A percentile compares a stretch with the other conserved stretches of the same genome.
These are phyloP conservation scores for Colletotrichum graminicola DNA, from an alignment of 2,329 filamentous ascomycete species.

Conservation along the genomic window DNA sequence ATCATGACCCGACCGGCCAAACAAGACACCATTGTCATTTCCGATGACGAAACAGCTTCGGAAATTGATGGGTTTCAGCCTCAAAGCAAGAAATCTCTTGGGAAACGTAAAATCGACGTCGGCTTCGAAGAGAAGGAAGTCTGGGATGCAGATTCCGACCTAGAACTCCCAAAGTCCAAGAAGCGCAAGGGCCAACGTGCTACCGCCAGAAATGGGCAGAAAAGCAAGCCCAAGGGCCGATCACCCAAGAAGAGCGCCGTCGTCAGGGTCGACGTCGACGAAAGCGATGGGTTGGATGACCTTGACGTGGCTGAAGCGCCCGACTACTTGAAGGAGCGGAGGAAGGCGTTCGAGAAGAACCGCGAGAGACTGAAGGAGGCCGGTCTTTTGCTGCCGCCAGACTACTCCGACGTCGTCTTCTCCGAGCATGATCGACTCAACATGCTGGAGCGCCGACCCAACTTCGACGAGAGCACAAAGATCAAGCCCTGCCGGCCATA, in stretches of 20 bases:
- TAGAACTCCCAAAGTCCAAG: slow-evolving; percentile 74
- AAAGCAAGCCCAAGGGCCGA: slow-evolving; percentile 47
- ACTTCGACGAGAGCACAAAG: slow-evolving; percentile 67
- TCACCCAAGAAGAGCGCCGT: slow-evolving; percentile 44
- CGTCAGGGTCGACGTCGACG: slow-evolving; percentile 46
- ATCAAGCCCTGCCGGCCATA: slow-evolving; percentile 77
- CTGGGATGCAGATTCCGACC: slow-evolving; percentile 72
- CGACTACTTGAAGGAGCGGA: slow-evolving; percentile 78
- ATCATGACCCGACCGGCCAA: slow-evolving; percentile 21
- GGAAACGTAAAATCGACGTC: slow-evolving; percentile 55
- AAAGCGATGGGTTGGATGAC: slow-evolving; percentile 55
- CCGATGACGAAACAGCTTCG: slow-evolving; percentile 26
- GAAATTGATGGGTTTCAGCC: neutral
- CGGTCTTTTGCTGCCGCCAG: slow-evolving; percentile 82
- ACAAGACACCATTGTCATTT: slow-evolving; percentile 17
- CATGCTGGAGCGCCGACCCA: slow-evolving; percentile 74
- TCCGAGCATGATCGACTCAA: slow-evolving; percentile 69
- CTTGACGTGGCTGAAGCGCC: slow-evolving; percentile 72
- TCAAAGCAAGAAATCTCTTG: slow-evolving; percentile 30
- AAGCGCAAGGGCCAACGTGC: slow-evolving; percentile 63
- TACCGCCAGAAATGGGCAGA: slow-evolving; percentile 57
- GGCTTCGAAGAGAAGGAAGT: slow-evolving; percentile 58
- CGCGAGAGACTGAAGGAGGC: slow-evolving; percentile 70
- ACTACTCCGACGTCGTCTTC: slow-evolving; percentile 81
- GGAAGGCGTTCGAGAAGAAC: slow-evolving; percentile 75